Base-by-base conservation (phyloP, 2,329 filamentous ascomycete species). In the Apiospora saccharicola region DNA sequence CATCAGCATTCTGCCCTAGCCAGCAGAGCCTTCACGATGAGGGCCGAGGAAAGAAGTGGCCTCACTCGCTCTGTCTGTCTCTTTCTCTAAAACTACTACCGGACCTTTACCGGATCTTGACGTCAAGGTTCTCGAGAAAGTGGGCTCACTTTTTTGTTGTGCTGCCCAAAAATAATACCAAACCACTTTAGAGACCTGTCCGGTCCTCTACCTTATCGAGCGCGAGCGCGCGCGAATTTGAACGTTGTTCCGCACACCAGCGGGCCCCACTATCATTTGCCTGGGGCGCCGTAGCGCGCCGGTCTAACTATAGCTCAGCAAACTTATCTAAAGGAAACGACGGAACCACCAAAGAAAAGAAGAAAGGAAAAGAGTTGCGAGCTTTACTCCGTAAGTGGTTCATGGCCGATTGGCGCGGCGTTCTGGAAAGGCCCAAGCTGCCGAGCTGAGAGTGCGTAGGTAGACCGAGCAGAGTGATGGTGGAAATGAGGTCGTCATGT, bases 221-320 rank as follows among this genome's bases (percentile, higher is more conserved):
- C 24, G 53, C 53, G 51, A 24, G 12, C 24, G 24, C 53, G 10
- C 46, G 53, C 22, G 53, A 19, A 16, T 34, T 7, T 30, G 53
- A 22, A 49, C 8, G 46, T 19, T 16, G 26, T 30, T 61, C 53
- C 53, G 53, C 53, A 61, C 2, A n/a, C 34, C 13, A 37, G 22
- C 57, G 37, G 37, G 37, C 19, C 30, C 57, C 57, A 64, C 57
- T 41, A 41, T 14, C 57, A 14, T 30, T 22, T 34, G 19, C 57
- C 22, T 64, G 41, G 57, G 4, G 22, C 30, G 53, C 53, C 53
- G 57, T 64, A 41, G 57, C 57, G 57, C 57, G 7, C 22, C 22
- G 34, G 34, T 64, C 57, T 64, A 64, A 41, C 57, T 64, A 64
- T 64, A 64, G 30, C 30, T 41, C 57, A 5, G 30, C 30, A n/a